A percentile compares a stretch with the other conserved stretches of the same genome.
phyloP scores from a whole-genome alignment of 129 eudicot species.

The carrot (Daucus carota) region DH1_v3.0 NC_030383.2:48660001-48660500 shows the following conservation, averaged over 20 bases:
- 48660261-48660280: constrained; percentile 16
- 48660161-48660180: constrained; percentile 30
- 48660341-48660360: not conserved
- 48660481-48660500: no score
- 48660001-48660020: constrained; percentile 62
- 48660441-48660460: no score
- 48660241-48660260: constrained; percentile 4
- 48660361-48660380: no score
- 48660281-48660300: not conserved
- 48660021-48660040: constrained; percentile 85
- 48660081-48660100: constrained; percentile 71
- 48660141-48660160: constrained; percentile 22
- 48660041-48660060: constrained; percentile 59
- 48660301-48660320: not conserved
- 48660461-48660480: not conserved
- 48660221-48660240: constrained; percentile 10
- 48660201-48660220: constrained; percentile 7
- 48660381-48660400: no score
- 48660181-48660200: constrained; percentile 18
- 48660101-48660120: constrained; percentile 72
- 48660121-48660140: constrained; percentile 33
- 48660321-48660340: not conserved
- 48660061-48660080: constrained; percentile 65
- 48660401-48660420: no score
- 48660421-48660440: no score